Evolutionary conservation across 331 rosid genomes (phyloP).

Genomic region (Arachis monticola): DNA sequence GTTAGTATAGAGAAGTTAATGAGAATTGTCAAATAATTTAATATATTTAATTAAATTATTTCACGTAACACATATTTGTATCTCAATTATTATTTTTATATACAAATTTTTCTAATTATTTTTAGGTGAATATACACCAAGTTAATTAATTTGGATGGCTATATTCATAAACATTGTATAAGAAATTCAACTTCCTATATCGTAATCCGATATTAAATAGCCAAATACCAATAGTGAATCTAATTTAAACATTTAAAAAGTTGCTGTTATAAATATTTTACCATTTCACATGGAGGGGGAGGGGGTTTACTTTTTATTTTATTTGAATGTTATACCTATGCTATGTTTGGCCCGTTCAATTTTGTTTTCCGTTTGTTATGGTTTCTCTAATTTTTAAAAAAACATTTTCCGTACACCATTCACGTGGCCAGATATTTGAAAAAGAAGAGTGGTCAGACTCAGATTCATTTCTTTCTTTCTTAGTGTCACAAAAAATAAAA

Average conservation of each 20-base stretch:
- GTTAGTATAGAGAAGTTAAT: too few species aligned
- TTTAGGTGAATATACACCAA: too few species aligned
- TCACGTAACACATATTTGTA: too few species aligned
- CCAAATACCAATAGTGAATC: not conserved
- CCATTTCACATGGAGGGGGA: slow-evolving; percentile 15
- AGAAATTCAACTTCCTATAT: too few species aligned
- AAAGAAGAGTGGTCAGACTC: slow-evolving; percentile 31
- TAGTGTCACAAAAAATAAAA: too few species aligned
- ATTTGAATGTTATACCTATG: not conserved
- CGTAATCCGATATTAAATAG: too few species aligned
- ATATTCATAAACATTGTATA: too few species aligned
- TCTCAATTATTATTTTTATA: too few species aligned
- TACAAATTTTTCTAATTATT: too few species aligned
- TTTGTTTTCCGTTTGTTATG: slow-evolving; percentile 21
- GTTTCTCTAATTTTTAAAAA: slow-evolving; percentile 19
- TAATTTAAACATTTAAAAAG: not conserved
- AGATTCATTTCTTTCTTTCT: not conserved
- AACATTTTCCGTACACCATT: slow-evolving; percentile 41
- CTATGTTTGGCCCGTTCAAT: not conserved
- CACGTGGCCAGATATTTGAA: slow-evolving; percentile 50
- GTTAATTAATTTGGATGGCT: too few species aligned
- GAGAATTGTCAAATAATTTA: too few species aligned
- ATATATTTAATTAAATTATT: too few species aligned
- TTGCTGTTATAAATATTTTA: not conserved
- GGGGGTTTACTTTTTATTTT: slow-evolving; percentile 17